A percentile compares a stretch with the other conserved stretches of the same genome.
These are phyloP conservation scores for Dictyophora rubrovolvata DNA, from an alignment of 768 basidiomycete genomes.

Conservation along the genomic window DNA sequence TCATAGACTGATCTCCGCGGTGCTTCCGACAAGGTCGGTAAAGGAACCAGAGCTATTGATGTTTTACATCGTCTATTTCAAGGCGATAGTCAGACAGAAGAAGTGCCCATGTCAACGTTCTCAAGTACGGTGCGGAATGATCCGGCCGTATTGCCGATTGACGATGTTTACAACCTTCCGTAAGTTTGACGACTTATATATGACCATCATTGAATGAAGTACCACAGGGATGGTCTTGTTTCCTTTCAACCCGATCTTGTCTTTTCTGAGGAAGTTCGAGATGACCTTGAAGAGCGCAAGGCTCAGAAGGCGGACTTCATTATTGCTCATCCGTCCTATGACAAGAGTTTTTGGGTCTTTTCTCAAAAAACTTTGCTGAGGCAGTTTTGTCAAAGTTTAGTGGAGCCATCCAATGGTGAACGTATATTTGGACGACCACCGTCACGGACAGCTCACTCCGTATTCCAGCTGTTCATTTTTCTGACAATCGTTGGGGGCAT, in stretches of 20 bases:
- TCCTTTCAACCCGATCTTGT: slow-evolving; percentile 45
- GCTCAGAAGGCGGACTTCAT: slow-evolving; percentile 84
- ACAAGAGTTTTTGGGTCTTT: slow-evolving; percentile 84
- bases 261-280: slow-evolving; percentile 42
- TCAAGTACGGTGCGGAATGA: slow-evolving; percentile 25
- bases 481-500: slow-evolving; percentile 73
- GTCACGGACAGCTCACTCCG: slow-evolving; percentile 50
- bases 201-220: background rate
- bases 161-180: slow-evolving; percentile 56
- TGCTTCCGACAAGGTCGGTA: slow-evolving; percentile 39
- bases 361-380: slow-evolving; percentile 69
- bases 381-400: slow-evolving; percentile 68
- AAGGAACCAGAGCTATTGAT: slow-evolving; percentile 39
- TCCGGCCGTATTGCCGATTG: slow-evolving; percentile 25
- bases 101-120: slow-evolving; percentile 53
- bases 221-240: slow-evolving; percentile 54
- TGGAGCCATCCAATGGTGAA: slow-evolving; percentile 73
- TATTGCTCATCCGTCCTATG: slow-evolving; percentile 77
- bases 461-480: slow-evolving; percentile 68
- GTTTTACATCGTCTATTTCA: slow-evolving; percentile 58
- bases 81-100: slow-evolving; percentile 37
- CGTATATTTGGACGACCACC: slow-evolving; percentile 76
- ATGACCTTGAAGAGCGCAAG: slow-evolving; percentile 57
- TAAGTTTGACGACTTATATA: slow-evolving; percentile 26
- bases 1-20: slow-evolving; percentile 18